These are phyloP conservation scores for Metarhizium anisopliae DNA, from an alignment of 2,329 filamentous ascomycete species.

Conservation along the genomic window DNA sequence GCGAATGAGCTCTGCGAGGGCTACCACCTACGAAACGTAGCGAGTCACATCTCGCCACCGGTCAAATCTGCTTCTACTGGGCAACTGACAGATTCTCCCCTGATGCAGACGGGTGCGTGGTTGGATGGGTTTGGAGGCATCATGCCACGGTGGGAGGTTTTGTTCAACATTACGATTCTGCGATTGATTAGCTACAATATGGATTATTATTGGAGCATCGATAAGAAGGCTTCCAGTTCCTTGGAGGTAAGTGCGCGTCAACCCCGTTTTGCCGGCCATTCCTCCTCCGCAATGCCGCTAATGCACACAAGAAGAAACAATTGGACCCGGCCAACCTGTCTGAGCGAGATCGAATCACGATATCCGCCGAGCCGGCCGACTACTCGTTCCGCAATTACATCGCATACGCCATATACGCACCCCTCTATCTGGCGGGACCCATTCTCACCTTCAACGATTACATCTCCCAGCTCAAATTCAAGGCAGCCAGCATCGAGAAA, in stretches of 20 bases:
- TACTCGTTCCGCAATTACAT: conserved; percentile 81
- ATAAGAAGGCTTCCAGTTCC: conserved; percentile 52
- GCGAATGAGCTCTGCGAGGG: conserved; percentile 78
- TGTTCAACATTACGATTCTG: conserved; percentile 93
- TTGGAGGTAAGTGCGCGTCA: conserved; percentile 62
- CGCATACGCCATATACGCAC: conserved; percentile 83
- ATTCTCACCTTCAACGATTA: conserved; percentile 99
- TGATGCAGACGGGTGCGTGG: conserved; percentile 56
- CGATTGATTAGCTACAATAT: conserved; percentile 94
- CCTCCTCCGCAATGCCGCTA: conserved; percentile 32
- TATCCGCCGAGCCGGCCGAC: conserved; percentile 61
- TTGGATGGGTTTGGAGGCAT: conserved; percentile 76
- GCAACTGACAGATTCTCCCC: conserved; percentile 23
- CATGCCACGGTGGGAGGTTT: conserved; percentile 88
- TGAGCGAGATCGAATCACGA: conserved; percentile 75
- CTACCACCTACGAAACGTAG: conserved; percentile 61
- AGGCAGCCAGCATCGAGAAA: conserved; percentile 58
- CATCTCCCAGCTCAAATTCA: conserved; percentile 74
- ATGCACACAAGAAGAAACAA: conserved; percentile 90
- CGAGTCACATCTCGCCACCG: conserved; percentile 35
- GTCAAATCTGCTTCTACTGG: not conserved
- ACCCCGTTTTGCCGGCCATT: not conserved
- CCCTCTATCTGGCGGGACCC: conserved; percentile 84
- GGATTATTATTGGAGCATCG: conserved; percentile 89
- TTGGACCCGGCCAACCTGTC: conserved; percentile 79